A percentile compares a stretch with the other conserved stretches of the same genome.
phyloP scores from a whole-genome alignment of 2,329 filamentous ascomycete genomes.

The Colletotrichum melonis region DNA sequence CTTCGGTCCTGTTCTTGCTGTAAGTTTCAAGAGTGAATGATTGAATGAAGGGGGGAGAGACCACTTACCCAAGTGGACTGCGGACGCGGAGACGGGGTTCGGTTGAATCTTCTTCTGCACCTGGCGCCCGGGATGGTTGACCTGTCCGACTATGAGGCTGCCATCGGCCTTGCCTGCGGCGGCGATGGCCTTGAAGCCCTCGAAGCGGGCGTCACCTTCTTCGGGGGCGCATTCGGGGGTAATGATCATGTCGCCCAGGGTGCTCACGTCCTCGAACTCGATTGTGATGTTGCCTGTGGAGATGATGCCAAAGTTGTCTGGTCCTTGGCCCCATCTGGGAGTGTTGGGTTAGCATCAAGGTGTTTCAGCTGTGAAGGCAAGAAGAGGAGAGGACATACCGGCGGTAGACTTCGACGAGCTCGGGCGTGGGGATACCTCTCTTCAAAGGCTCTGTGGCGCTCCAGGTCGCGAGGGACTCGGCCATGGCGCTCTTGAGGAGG shows the following conservation, averaged over 20 bases:
- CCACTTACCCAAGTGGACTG: conserved; percentile 45
- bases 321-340: conserved; percentile 65
- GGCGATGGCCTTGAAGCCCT: conserved; percentile 69
- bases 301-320: conserved; percentile 60
- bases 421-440: conserved; percentile 55
- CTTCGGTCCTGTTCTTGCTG: conserved; percentile 32
- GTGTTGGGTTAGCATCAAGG: neutral
- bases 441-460: conserved; percentile 61
- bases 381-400: conserved; percentile 40
- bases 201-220: conserved; percentile 65
- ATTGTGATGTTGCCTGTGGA: conserved; percentile 75
- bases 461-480: conserved; percentile 72
- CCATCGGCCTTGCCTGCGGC: conserved; percentile 66
- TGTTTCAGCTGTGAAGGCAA: no score
- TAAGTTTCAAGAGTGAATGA: neutral
- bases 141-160: conserved; percentile 69
- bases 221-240: conserved; percentile 59
- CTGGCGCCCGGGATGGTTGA: conserved; percentile 73
- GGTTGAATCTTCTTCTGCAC: conserved; percentile 45
- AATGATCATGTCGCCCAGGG: conserved; percentile 68
- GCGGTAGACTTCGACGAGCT: conserved; percentile 65
- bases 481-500: conserved; percentile 77
- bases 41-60: no score
- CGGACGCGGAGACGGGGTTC: conserved; percentile 54
- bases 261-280: conserved; percentile 68